Base-by-base conservation (phyloP, 2,329 filamentous ascomycete species). In the Colletotrichum scovillei region DNA sequence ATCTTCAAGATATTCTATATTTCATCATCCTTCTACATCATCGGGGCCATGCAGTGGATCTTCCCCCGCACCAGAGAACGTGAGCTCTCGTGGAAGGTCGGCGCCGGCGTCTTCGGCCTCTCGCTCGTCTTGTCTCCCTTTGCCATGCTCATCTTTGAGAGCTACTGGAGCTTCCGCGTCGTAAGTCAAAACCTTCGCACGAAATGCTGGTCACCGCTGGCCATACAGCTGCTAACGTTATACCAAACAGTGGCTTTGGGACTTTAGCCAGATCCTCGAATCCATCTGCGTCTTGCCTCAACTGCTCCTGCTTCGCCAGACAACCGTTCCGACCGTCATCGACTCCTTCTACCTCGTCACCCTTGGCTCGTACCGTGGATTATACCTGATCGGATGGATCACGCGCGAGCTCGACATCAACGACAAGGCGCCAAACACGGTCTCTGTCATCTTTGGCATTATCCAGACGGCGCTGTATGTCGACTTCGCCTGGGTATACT, bases 401-500 rank as follows among this genome's bases (percentile, higher is more conserved):
- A 85, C 90, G 74, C 91, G 94, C 38, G 88, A 87, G 72, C 83
- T 90, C 26, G 91, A 93, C 78, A 86, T 87, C 11, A 85, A 87
- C 35, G 89, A 90, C 77, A 81, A 85, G 55, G 85, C 87, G 75
- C 91, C 92, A 74, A 92, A 95, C 77, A 88, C 91, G 4, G 90
- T 96, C 11, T 92, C 94, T 8, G 90, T 97, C 80, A 90, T 97
- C 74, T 98, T 97, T 79, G 96, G 96, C 69, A 85, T 97, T 73
- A 87, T 98, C 30, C 96, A 98, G 85, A 98, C 95, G 0, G 92
- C 93, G 1, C 90, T 98, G 56, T 98, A 98, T 82, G 81, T 95
- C 77, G 96, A 98, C 83, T 98, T 98, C 81, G 95, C 95, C 46
- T 98, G 95, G 95, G 95, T 98, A 1, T 98, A 98, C 87, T 98